A percentile compares a stretch with the other conserved stretches of the same genome.
Evolutionary conservation across 2,329 filamentous ascomycete species (phyloP).

Genomic region (Fusarium nanum): DNA sequence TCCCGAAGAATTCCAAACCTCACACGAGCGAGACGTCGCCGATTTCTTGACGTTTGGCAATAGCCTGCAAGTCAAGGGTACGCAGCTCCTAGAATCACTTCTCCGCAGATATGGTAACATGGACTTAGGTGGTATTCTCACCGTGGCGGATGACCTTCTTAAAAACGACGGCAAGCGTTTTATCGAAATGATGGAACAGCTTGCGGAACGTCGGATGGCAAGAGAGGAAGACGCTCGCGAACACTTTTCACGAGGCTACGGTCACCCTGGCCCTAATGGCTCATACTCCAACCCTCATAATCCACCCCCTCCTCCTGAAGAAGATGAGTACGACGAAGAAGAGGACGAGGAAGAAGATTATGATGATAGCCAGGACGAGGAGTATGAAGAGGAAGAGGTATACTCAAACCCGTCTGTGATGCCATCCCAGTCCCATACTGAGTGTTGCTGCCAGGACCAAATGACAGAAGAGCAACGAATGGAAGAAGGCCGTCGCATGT

Average conservation of each 20-base stretch:
- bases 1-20: conserved; percentile 74
- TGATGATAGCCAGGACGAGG: conserved; percentile 71
- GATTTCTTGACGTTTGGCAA: conserved; percentile 99
- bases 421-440: conserved; percentile 56
- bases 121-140: conserved; percentile 90
- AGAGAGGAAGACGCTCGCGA: conserved; percentile 86
- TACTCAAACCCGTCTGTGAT: conserved; percentile 58
- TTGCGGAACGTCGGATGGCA: conserved; percentile 96
- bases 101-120: conserved; percentile 60
- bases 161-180: conserved; percentile 99
- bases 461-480: conserved; percentile 99
- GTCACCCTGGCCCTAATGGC: conserved; percentile 66
- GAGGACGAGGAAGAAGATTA: conserved; percentile 72
- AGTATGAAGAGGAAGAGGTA: conserved; percentile 85
- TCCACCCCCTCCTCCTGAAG: conserved; percentile 77
- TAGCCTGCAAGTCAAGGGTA: conserved; percentile 92
- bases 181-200: conserved; percentile 99
- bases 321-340: conserved; percentile 79
- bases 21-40: conserved; percentile 73
- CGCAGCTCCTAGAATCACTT: conserved; percentile 60
- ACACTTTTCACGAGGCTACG: conserved; percentile 69
- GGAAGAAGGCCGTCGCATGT: conserved; percentile 98
- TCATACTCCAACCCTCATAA: conserved; percentile 71
- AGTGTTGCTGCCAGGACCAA: conserved; percentile 75
- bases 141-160: conserved; percentile 95